Evolutionary conservation across 345 rosid genomes (phyloP).

Genomic region (Litchi chinensis): DNA sequence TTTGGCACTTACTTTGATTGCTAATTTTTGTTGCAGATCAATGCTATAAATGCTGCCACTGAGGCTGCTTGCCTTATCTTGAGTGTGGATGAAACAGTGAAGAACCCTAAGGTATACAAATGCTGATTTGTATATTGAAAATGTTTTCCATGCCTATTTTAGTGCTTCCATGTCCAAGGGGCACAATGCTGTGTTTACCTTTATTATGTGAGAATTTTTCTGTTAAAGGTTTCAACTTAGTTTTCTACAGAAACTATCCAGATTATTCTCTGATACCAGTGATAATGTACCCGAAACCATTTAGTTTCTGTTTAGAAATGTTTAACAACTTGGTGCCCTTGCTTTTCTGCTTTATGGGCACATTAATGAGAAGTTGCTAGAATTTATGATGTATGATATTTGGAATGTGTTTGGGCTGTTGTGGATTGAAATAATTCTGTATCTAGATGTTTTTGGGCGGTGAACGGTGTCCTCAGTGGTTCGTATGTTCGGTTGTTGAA

Average conservation of each 20-base stretch:
- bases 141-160: background rate
- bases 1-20: background rate
- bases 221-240: background rate
- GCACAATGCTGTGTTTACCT: background rate
- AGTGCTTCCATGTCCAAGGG: background rate
- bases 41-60: slow-evolving; percentile 98
- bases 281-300: background rate
- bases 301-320: background rate
- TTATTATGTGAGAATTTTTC: background rate
- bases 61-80: slow-evolving; percentile 97
- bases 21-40: slow-evolving; percentile 54
- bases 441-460: background rate
- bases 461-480: background rate
- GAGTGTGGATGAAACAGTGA: slow-evolving; percentile 97
- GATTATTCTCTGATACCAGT: background rate
- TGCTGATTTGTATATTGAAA: slow-evolving; percentile 3
- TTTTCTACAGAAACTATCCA: background rate
- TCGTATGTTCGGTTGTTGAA: background rate
- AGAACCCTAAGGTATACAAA: slow-evolving; percentile 86
- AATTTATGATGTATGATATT: background rate
- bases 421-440: no score
- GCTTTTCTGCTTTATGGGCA: background rate
- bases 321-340: background rate
- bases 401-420: no score
- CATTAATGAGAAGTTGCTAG: background rate